Conservation (phyloP, 2,329 filamentous ascomycete species). For the Rutstroemia sp. region DNA sequence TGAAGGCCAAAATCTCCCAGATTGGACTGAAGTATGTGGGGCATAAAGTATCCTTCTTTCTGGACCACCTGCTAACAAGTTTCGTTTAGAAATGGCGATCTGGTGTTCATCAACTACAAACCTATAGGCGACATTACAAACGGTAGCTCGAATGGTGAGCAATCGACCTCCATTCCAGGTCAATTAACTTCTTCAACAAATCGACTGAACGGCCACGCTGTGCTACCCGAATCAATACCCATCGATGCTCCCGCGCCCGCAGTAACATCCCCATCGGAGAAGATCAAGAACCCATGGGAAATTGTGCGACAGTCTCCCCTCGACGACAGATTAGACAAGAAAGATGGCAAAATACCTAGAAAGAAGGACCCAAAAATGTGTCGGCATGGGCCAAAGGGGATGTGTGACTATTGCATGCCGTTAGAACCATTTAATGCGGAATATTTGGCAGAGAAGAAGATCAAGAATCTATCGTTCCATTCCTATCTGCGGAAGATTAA, state of each 20-base stretch:
- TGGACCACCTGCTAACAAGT: neutral
- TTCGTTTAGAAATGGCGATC: conserved; percentile 68
- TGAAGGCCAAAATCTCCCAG: conserved; percentile 46
- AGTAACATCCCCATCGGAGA: conserved; percentile 46
- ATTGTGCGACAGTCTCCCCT: conserved; percentile 79
- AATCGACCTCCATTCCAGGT: conserved; percentile 23
- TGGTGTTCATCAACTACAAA: conserved; percentile 80
- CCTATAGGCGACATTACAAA: conserved; percentile 43
- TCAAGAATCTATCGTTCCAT: conserved; percentile 97
- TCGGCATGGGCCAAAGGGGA: conserved; percentile 89
- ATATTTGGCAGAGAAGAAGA: conserved; percentile 91
- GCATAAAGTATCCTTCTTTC: neutral
- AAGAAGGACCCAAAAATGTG: conserved; percentile 78
- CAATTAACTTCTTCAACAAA: conserved; percentile 42
- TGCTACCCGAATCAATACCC: conserved; percentile 60
- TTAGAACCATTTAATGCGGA: conserved; percentile 86
- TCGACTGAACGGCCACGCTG: conserved; percentile 70
- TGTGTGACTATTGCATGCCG: conserved; percentile 99
- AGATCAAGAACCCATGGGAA: conserved; percentile 89
- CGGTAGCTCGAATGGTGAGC: conserved; percentile 33
- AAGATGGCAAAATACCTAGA: conserved; percentile 81
- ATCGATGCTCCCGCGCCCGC: conserved; percentile 47
- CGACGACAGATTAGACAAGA: conserved; percentile 79
- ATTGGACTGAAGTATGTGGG: conserved; percentile 49
- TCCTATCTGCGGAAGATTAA: conserved; percentile 92